Evolutionary conservation across 495 filamentous ascomycete genomes (phyloP).

Genomic region (Collariella sp.): DNA sequence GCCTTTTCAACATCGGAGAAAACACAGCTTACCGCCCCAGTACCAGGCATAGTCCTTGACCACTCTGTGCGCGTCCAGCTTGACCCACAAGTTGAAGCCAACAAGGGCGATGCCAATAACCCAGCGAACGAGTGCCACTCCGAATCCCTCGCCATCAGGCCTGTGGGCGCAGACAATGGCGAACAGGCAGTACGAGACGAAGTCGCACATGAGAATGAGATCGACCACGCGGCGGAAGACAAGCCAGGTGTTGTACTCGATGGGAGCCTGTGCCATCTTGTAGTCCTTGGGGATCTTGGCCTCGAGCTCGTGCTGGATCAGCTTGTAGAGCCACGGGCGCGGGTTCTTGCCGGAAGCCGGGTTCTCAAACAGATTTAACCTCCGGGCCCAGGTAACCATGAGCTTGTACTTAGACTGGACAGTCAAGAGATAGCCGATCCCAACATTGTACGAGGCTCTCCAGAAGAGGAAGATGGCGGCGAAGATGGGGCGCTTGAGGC

Average conservation of each 20-base stretch:
- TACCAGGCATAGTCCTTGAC: slow-evolving; percentile 99
- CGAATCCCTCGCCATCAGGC: slow-evolving; percentile 60
- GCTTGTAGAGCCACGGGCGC: slow-evolving; percentile 66
- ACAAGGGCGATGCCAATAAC: slow-evolving; percentile 69
- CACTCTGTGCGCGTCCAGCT: slow-evolving; percentile 94
- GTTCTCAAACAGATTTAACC: slow-evolving; percentile 75
- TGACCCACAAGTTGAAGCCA: slow-evolving; percentile 96
- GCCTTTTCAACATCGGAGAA: neutral
- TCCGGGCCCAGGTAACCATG: slow-evolving; percentile 79
- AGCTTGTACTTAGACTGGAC: slow-evolving; percentile 83
- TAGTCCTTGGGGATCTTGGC: slow-evolving; percentile 92
- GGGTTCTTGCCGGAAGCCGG: slow-evolving; percentile 72
- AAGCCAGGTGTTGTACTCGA: slow-evolving; percentile 99
- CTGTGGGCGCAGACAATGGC: slow-evolving; percentile 77
- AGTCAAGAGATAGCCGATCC: slow-evolving; percentile 83
- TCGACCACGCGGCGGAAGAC: slow-evolving; percentile 92
- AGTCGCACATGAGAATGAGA: slow-evolving; percentile 96
- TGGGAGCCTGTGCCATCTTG: slow-evolving; percentile 80
- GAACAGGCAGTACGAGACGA: slow-evolving; percentile 91
- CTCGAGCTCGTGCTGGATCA: slow-evolving; percentile 83
- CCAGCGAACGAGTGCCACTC: slow-evolving; percentile 70
- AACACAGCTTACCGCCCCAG: slow-evolving; percentile 55
- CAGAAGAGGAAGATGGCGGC: slow-evolving; percentile 82
- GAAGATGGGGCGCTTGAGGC: slow-evolving; percentile 63
- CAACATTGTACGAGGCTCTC: slow-evolving; percentile 83